Base-by-base conservation (phyloP, 1,139 yeast species). In the Komagataea norvegica region DNA sequence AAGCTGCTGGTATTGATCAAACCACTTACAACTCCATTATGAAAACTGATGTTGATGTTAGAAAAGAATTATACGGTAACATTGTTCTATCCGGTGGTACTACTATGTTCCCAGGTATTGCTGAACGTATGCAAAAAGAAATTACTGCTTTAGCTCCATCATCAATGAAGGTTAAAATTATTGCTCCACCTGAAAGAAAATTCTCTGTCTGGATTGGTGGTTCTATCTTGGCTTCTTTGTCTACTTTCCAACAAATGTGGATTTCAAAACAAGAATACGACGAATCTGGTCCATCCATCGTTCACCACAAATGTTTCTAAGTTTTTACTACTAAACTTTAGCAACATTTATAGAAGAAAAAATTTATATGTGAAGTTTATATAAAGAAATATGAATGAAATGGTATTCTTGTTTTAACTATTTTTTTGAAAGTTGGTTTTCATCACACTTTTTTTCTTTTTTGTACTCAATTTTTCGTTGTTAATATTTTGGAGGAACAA, bases 191-290 rank as follows among this genome's bases (percentile, higher is more conserved):
- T 60, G 97, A 91, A 76, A 85, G 98, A 79, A 91, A 91, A 75
- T 91, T 88, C 89, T 88, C 96, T 67, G 96, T 89, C 79, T 91
- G 98, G 98, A 91, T 91, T 57, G 98, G 98, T 79, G 98, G 98
- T 79, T 89, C 97, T 59, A 91, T 91, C 65, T 83, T 91, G 73
- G 96, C 98, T 58, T 88, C 96, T 49, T 82, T 91, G 68, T 88
- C 96, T 52, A 91, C 97, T 68, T 91, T 91, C 96, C 96, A 89
- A 80, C 96, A 88, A 76, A 87, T 88, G 96, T 88, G 96, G 96
- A 86, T 88, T 82, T 87, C 96, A 67, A 88, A 89, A 79, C 96
- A 88, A 77, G 96, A 88, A 77, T 89, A 89, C 82, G 97, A 91
- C 81, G 98, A 91, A 78, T 86, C 96, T 73, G 98, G 98, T 65